These are phyloP conservation scores for Purpureocillium takamizusanense DNA, from an alignment of 2,329 filamentous ascomycete species.

Conservation along the genomic window DNA sequence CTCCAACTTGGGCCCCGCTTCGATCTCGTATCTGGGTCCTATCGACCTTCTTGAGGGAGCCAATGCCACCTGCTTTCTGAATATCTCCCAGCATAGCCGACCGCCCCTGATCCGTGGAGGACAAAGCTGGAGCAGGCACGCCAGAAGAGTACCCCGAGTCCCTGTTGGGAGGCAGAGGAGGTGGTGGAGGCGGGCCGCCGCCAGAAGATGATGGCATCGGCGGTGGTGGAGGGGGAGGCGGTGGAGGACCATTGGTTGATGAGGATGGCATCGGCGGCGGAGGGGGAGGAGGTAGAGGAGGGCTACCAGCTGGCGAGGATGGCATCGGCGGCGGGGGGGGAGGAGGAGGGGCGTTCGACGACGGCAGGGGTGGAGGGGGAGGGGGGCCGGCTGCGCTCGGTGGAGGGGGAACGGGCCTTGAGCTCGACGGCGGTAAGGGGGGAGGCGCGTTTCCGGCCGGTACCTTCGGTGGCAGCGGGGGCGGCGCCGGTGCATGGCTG, in stretches of 20 bases:
- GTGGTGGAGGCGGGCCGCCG: slow-evolving; percentile 25
- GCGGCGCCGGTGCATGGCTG: slow-evolving; percentile 19
- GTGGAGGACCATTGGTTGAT: slow-evolving; percentile 18
- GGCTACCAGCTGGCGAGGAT: slow-evolving; percentile 24
- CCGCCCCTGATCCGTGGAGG: slow-evolving; percentile 36
- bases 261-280: slow-evolving; percentile 20
- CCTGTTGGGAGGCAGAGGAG: slow-evolving; percentile 45
- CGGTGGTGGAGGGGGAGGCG: slow-evolving; percentile 30
- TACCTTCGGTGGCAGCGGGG: slow-evolving; percentile 39
- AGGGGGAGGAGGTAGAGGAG: slow-evolving; percentile 27
- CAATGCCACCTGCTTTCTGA: slow-evolving; percentile 58
- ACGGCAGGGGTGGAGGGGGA: slow-evolving; percentile 23
- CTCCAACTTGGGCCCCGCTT: slow-evolving; percentile 54
- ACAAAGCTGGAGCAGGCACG: slow-evolving; percentile 34
- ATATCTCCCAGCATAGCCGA: slow-evolving; percentile 63
- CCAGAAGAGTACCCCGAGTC: slow-evolving; percentile 50
- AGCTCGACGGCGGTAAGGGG: slow-evolving; percentile 39
- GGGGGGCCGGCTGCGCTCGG: slow-evolving; percentile 31
- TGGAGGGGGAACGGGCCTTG: slow-evolving; percentile 44
- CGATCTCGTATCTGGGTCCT: slow-evolving; percentile 61
- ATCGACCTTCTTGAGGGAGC: slow-evolving; percentile 67
- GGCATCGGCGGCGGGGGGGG: slow-evolving; percentile 34
- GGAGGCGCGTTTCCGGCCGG: slow-evolving; percentile 35
- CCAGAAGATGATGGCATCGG: slow-evolving; percentile 18
- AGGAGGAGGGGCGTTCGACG: slow-evolving; percentile 35